Conservation (phyloP, 169 alveolate genomes). For the Cytauxzoon felis region DNA sequence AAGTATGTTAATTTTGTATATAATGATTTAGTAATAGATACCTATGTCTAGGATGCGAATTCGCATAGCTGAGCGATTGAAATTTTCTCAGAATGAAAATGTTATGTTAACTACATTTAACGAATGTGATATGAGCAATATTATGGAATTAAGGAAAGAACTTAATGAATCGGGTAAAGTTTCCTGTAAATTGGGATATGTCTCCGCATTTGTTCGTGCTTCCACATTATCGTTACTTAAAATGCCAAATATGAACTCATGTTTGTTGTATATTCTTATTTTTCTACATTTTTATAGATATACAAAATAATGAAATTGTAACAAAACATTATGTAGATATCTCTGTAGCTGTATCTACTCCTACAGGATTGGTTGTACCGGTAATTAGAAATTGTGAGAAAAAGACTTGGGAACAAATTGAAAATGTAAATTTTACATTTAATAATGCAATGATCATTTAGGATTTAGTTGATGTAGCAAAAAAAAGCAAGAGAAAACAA, state of each 20-base stretch:
- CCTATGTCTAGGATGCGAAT: slow-evolving; percentile 88
- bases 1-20: slow-evolving; percentile 11
- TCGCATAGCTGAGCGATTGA: slow-evolving; percentile 87
- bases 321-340: slow-evolving; percentile 89
- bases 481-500: slow-evolving; percentile 87
- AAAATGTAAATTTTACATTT: slow-evolving; percentile 63
- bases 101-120: slow-evolving; percentile 90
- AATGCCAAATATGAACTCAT: slow-evolving; percentile 81
- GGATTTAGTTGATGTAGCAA: slow-evolving; percentile 80
- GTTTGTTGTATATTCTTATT: slow-evolving; percentile 20
- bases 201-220: slow-evolving; percentile 81
- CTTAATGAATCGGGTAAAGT: slow-evolving; percentile 70
- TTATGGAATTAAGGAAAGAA: slow-evolving; percentile 72
- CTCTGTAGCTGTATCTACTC: slow-evolving; percentile 94
- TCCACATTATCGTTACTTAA: slow-evolving; percentile 74
- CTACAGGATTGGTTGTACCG: slow-evolving; percentile 94
- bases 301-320: slow-evolving; percentile 84
- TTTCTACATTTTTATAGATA: slow-evolving; percentile 13
- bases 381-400: slow-evolving; percentile 88
- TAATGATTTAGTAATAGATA: slow-evolving; percentile 30
- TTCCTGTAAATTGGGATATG: slow-evolving; percentile 75
- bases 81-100: slow-evolving; percentile 87
- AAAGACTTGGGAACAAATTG: slow-evolving; percentile 84
- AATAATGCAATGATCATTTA: slow-evolving; percentile 3
- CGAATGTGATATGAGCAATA: slow-evolving; percentile 84